Evolutionary conservation across 2,329 filamentous ascomycete species (phyloP).

Genomic region (Aureobasidium sp.): DNA sequence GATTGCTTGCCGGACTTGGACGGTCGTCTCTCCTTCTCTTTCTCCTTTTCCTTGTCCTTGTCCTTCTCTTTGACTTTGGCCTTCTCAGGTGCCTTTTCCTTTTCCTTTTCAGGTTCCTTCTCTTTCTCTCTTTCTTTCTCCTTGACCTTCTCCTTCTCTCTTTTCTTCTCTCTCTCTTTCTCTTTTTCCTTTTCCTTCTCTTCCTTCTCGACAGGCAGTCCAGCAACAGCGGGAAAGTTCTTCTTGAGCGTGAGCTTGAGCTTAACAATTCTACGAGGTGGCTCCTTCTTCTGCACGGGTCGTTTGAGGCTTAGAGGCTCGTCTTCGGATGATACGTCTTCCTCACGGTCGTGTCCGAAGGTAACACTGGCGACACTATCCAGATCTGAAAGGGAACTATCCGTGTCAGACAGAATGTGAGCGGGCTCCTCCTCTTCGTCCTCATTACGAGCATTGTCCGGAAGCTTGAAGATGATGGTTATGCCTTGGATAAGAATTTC

Average conservation of each 20-base stretch:
- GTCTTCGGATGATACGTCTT: conserved; percentile 20
- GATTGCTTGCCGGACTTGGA: conserved; percentile 14
- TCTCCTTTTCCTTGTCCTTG: conserved; percentile 23
- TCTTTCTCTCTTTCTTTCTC: conserved; percentile 21
- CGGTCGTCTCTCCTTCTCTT: conserved; percentile 18
- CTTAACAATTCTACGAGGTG: conserved; percentile 18
- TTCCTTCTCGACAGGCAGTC: conserved; percentile 6
- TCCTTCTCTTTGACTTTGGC: conserved; percentile 22
- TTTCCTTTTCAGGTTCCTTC: conserved; percentile 20
- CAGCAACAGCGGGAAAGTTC: conserved; percentile 10
- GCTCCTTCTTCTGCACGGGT: conserved; percentile 10
- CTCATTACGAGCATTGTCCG: conserved; percentile 49
- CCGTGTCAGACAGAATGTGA: conserved; percentile 7
- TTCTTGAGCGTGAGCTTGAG: conserved; percentile 20
- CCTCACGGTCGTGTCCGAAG: conserved; percentile 40
- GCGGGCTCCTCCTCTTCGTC: conserved; percentile 40
- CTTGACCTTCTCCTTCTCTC: conserved; percentile 16
- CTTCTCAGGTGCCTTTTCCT: conserved; percentile 15
- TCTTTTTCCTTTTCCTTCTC: conserved; percentile 11
- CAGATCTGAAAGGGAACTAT: conserved; percentile 14
- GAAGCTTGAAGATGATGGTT: conserved; percentile 59
- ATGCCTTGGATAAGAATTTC: conserved; percentile 65
- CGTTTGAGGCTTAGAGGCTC: conserved; percentile 16
- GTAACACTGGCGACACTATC: conserved; percentile 34
- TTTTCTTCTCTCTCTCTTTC: neutral